phyloP scores from a whole-genome alignment of 352 stramenopile species.

The Phytophthora vignae region DNA sequence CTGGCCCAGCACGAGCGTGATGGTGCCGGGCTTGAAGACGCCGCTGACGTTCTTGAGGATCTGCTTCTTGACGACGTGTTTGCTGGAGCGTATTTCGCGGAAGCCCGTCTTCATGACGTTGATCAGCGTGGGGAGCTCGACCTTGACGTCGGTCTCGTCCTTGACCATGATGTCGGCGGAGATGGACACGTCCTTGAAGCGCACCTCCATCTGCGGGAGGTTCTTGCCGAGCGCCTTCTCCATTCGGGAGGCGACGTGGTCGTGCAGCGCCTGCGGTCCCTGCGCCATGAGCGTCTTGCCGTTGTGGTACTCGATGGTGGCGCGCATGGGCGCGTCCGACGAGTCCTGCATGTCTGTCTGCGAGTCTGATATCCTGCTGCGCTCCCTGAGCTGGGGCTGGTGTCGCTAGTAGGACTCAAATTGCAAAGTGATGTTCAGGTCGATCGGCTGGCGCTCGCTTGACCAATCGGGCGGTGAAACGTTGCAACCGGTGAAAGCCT shows the following conservation, averaged over 20 bases:
- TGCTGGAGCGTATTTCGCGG: no score
- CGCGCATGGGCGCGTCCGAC: no score
- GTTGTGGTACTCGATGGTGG: no score
- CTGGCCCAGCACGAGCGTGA: no score
- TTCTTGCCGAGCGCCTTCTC: conserved; percentile 23
- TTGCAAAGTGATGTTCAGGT: conserved; percentile 11
- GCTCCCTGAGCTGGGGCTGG: background rate
- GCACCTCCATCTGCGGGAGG: conserved; percentile 43
- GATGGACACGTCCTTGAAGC: conserved; percentile 25
- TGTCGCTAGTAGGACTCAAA: conserved; percentile 20
- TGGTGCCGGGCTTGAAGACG: no score
- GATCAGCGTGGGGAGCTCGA: conserved; percentile 37
- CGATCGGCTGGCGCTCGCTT: background rate
- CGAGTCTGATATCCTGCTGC: background rate
- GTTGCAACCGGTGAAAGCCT: no score
- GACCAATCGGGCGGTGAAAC: background rate
- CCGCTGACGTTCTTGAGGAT: no score
- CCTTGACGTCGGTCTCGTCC: conserved; percentile 21
- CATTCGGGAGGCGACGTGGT: conserved; percentile 24
- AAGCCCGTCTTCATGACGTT: conserved; percentile 16
- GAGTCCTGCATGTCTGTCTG: no score
- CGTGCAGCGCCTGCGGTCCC: conserved; percentile 12
- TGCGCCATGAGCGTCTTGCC: background rate
- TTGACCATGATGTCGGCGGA: conserved; percentile 18
- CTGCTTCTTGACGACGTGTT: no score